Base-by-base conservation (phyloP, 2,329 filamentous ascomycete species). In the Aphanocladium album region DNA sequence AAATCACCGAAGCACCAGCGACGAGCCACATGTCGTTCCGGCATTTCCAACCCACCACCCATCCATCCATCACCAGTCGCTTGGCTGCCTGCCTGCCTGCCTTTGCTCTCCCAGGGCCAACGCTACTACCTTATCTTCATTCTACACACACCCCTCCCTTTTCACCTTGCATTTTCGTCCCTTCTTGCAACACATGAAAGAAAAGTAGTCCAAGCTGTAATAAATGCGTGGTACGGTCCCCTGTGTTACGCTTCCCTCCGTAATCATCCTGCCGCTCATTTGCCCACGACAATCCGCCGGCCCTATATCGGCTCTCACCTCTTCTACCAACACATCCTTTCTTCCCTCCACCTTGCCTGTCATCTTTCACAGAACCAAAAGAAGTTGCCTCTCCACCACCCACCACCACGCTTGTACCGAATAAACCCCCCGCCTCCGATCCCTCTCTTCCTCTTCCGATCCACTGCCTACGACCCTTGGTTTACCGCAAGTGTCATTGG, bases 271-370 rank as follows among this genome's bases (percentile, higher is more conserved):
- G 14, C 43, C 35, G 43, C 47, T 59, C 47, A 59, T 59, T 59
- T 59, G 57, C 17, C 16, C 57, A 60, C 58, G 58, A 60, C 52
- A 60, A 60, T 60, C 50, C 58, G 25, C 58, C 58, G 58, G 58
- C 51, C 58, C 58, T 60, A 60, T 56, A 60, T 60, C 58, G 58
- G 57, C 49, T 27, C 9, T 7, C 33, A 33, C n/a, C 12, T 19
- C 8, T 14, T 21, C 21, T 25, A 7, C 12, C 49, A 17, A 50
- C 12, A 39, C 35, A 39, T 39, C 25, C n/a, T 21, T 21, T 23
- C 51, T n/a, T 35, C 21, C 30, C 33, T 6, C 39, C 25, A 16
- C 17, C 11, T n/a, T 43, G 5, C 14, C 45, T 25, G 5, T 3
- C 3, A 23, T 27, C 45, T 6, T 47, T 21, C 45, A 39, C 4